Conservation (phyloP, 192 early-diverging fungal species). For the Mortierella alpina region DNA sequence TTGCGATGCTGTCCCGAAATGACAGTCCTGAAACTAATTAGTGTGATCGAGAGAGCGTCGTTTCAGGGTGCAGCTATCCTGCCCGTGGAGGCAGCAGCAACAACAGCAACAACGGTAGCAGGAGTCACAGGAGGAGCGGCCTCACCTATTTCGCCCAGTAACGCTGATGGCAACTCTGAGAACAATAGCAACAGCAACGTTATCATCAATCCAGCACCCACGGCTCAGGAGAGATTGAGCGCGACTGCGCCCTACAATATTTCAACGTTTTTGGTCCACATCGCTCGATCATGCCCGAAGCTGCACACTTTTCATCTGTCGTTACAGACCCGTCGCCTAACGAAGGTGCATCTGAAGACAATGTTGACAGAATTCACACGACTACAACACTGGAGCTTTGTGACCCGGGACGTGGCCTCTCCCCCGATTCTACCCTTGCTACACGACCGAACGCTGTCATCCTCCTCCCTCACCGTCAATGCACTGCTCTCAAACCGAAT, state of each 20-base stretch:
- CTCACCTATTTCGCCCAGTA: no score
- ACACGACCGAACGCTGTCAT: not conserved
- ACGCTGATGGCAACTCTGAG: no score
- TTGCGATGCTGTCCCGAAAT: constrained; percentile 4
- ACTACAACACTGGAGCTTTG: constrained; percentile 25
- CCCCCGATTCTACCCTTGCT: constrained; percentile 1
- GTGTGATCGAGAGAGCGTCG: constrained; percentile 15
- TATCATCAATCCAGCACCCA: not conserved
- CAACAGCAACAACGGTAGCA: not conserved
- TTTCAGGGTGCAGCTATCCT: not conserved
- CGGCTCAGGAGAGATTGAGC: not conserved
- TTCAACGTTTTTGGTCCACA: not conserved
- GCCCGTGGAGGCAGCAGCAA: not conserved
- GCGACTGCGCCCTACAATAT: constrained; percentile 11
- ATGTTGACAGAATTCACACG: constrained; percentile 1
- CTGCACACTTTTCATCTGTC: constrained; percentile 25
- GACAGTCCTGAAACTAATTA: constrained; percentile 5
- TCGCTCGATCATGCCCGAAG: constrained; percentile 8
- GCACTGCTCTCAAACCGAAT: not conserved
- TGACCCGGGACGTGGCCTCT: not conserved
- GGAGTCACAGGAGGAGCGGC: no score
- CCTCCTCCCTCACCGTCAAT: not conserved
- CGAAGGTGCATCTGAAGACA: not conserved
- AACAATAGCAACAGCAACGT: not conserved
- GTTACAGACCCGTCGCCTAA: not conserved